Conservation (phyloP, 2,329 filamentous ascomycete genomes). For the Fusarium domesticum region DNA sequence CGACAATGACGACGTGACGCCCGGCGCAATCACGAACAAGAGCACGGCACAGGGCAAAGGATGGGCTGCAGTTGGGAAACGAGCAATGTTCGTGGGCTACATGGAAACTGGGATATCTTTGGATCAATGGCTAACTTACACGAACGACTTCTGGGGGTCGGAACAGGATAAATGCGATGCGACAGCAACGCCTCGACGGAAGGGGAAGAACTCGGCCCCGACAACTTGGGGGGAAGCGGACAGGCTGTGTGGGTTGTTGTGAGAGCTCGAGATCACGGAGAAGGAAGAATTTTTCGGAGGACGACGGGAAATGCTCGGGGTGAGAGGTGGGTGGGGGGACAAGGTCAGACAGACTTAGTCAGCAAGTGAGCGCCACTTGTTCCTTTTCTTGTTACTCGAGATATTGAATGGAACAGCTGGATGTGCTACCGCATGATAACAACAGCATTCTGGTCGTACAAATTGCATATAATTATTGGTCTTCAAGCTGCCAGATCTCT, state of each 20-base stretch:
- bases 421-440: too few relatives aligned
- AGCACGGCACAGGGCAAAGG: slow-evolving; percentile 13
- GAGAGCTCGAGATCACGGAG: slow-evolving; percentile 31
- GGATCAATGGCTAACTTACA: slow-evolving; percentile 35
- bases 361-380: slow-evolving; percentile 5
- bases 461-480: too few relatives aligned
- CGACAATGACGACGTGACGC: slow-evolving; percentile 20
- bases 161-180: slow-evolving; percentile 45
- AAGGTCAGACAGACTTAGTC: slow-evolving; percentile 12
- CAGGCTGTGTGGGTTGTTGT: slow-evolving; percentile 35
- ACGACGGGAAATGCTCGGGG: slow-evolving; percentile 25
- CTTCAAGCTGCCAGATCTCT: too few relatives aligned
- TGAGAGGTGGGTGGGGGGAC: neutral
- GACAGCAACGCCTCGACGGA: slow-evolving; percentile 40
- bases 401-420: too few relatives aligned
- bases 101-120: slow-evolving; percentile 17
- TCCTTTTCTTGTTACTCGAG: neutral
- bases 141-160: slow-evolving; percentile 35
- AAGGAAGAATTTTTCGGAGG: slow-evolving; percentile 38
- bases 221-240: slow-evolving; percentile 28
- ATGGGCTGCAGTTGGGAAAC: neutral
- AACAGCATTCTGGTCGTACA: too few relatives aligned
- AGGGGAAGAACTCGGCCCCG: slow-evolving; percentile 46
- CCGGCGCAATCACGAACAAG: slow-evolving; percentile 10
- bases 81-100: slow-evolving; percentile 17